Conservation (phyloP, 441 rosid genomes). For the Theobroma grandiflorum region DNA sequence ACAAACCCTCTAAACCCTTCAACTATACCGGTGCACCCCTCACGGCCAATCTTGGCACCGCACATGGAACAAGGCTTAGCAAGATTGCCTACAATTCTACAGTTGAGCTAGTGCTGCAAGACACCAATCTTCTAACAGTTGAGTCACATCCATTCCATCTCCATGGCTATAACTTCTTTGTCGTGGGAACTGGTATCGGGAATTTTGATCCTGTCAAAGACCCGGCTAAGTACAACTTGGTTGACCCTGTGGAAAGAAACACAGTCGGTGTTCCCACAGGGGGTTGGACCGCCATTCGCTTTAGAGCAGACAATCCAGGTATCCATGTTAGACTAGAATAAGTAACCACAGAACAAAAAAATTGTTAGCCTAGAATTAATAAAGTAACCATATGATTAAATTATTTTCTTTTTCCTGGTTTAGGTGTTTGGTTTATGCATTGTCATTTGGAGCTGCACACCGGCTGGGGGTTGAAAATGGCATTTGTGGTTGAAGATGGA, state of each 20-base stretch:
- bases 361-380: background rate
- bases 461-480: conserved; percentile 64
- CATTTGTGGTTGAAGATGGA: conserved; percentile 65
- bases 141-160: conserved; percentile 86
- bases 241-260: conserved; percentile 70
- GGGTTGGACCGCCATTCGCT: conserved; percentile 75
- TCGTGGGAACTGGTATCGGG: conserved; percentile 64
- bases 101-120: conserved; percentile 68
- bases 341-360: background rate
- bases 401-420: background rate
- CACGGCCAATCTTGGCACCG: conserved; percentile 41
- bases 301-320: conserved; percentile 78
- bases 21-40: conserved; percentile 66
- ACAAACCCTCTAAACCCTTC: conserved; percentile 59
- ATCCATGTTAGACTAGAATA: background rate
- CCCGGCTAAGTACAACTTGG: conserved; percentile 59
- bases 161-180: conserved; percentile 76
- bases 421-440: conserved; percentile 71
- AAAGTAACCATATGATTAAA: background rate
- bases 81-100: conserved; percentile 60
- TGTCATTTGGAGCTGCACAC: conserved; percentile 77
- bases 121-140: conserved; percentile 53
- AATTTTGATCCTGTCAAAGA: conserved; percentile 62
- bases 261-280: conserved; percentile 73
- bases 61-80: conserved; percentile 55